These are phyloP conservation scores for Chara braunii DNA, from an alignment of 139 green algal species.

Conservation along the genomic window DNA sequence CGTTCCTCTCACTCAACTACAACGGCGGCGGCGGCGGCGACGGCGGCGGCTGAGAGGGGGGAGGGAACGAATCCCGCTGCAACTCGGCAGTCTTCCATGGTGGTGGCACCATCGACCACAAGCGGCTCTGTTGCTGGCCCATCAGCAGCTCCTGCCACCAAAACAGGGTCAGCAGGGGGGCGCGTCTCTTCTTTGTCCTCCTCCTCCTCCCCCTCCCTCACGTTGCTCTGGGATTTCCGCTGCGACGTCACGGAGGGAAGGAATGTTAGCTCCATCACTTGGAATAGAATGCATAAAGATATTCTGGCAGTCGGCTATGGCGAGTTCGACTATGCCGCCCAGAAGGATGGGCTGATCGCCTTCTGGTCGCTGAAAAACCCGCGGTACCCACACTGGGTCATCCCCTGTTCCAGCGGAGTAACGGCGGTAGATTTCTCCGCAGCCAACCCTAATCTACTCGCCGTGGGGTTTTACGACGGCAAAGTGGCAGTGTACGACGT, in stretches of 20 bases:
- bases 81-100: background rate
- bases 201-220: no score
- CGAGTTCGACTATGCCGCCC: slow-evolving; percentile 42
- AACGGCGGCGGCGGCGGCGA: background rate
- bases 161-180: no score
- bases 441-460: slow-evolving; percentile 48
- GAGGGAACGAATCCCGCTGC: slow-evolving; percentile 21
- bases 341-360: slow-evolving; percentile 52
- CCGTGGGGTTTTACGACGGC: slow-evolving; percentile 60
- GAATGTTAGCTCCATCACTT: slow-evolving; percentile 43
- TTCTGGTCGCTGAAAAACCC: slow-evolving; percentile 79
- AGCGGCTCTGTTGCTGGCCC: background rate
- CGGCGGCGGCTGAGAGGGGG: no score
- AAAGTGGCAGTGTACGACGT: slow-evolving; percentile 65
- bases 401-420: slow-evolving; percentile 49
- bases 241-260: slow-evolving; percentile 18
- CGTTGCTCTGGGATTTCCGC: background rate
- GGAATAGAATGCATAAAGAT: slow-evolving; percentile 55
- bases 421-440: slow-evolving; percentile 63
- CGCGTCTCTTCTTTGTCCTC: no score
- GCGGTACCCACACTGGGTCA: slow-evolving; percentile 61
- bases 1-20: no score
- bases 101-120: slow-evolving; percentile 2
- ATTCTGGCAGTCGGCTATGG: slow-evolving; percentile 74
- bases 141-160: background rate